These are phyloP conservation scores for Physocladia obscura DNA, from an alignment of 192 early-diverging fungal species.

Conservation along the genomic window DNA sequence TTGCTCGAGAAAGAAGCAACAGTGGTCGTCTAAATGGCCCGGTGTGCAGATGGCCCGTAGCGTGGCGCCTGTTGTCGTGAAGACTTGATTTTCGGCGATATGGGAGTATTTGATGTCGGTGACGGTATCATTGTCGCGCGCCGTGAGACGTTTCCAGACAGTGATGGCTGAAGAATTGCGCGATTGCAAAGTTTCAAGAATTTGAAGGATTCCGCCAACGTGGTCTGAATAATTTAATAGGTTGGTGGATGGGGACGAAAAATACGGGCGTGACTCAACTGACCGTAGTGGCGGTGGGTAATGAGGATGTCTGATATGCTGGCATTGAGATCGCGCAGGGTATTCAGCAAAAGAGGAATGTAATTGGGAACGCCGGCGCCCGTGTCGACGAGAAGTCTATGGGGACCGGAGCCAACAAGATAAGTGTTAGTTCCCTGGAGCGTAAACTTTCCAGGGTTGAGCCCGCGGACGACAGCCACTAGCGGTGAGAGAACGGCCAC, in stretches of 20 bases:
- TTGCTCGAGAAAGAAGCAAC: constrained; percentile 66
- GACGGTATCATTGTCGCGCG: constrained; percentile 6
- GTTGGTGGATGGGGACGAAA: background rate
- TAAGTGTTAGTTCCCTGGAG: constrained; percentile 90
- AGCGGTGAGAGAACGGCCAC: background rate
- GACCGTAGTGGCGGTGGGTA: constrained; percentile 70
- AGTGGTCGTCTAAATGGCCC: constrained; percentile 81
- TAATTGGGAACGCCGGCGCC: constrained; percentile 78
- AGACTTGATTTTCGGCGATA: constrained; percentile 60
- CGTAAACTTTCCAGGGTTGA: constrained; percentile 77
- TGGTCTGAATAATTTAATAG: constrained; percentile 51
- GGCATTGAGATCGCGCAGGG: constrained; percentile 45
- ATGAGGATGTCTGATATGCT: constrained; percentile 69
- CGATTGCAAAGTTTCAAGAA: constrained; percentile 4
- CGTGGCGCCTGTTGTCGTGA: constrained; percentile 60
- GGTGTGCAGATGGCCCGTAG: constrained; percentile 71
- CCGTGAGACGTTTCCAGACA: constrained; percentile 16
- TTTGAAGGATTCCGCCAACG: constrained; percentile 62
- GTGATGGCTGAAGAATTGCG: background rate
- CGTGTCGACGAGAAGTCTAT: constrained; percentile 73
- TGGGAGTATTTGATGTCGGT: constrained; percentile 30
- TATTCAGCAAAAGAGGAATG: constrained; percentile 50
- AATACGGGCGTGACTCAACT: constrained; percentile 16
- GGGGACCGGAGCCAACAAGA: constrained; percentile 72
- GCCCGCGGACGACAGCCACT: constrained; percentile 54